A percentile compares a stretch with the other conserved stretches of the same genome.
Evolutionary conservation across 805 yeast genomes (phyloP).

Genomic region (Saturnispora kantuleensis): DNA sequence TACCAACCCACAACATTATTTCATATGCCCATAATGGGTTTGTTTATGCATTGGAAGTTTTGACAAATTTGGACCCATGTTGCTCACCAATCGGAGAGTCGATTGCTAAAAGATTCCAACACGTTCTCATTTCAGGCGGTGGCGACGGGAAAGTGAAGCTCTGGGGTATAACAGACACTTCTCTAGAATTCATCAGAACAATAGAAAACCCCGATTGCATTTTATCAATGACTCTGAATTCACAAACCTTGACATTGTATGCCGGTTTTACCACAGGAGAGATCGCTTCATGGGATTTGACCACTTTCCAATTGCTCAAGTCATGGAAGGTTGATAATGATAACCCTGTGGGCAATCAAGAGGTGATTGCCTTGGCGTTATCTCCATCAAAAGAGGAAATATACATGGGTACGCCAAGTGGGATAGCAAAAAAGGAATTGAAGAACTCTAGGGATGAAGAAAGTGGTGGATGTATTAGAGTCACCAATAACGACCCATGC

Average conservation of each 20-base stretch:
- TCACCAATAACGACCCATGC: constrained; percentile 25
- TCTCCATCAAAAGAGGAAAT: constrained; percentile 33
- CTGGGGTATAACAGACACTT: constrained; percentile 45
- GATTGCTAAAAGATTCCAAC: constrained; percentile 23
- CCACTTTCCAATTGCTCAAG: constrained; percentile 60
- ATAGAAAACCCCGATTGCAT: constrained; percentile 63
- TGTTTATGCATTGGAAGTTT: constrained; percentile 55
- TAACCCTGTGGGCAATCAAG: constrained; percentile 16
- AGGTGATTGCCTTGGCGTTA: constrained; percentile 52
- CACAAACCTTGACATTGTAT: constrained; percentile 59
- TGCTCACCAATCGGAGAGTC: constrained; percentile 17
- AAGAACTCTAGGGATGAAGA: background rate
- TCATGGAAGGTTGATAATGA: constrained; percentile 33
- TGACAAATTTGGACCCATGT: constrained; percentile 18
- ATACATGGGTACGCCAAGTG: constrained; percentile 44
- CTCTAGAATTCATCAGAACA: constrained; percentile 23
- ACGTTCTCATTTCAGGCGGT: constrained; percentile 58
- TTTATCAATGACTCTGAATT: constrained; percentile 45
- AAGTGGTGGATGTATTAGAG: constrained; percentile 3
- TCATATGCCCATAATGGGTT: constrained; percentile 89
- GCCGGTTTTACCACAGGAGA: constrained; percentile 72
- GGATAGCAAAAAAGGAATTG: constrained; percentile 13
- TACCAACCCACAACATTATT: constrained; percentile 55
- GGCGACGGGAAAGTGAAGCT: constrained; percentile 86
- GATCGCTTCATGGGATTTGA: constrained; percentile 79